phyloP scores from a whole-genome alignment of 2,329 filamentous ascomycete species.

The Xylaria polymorpha region DNA sequence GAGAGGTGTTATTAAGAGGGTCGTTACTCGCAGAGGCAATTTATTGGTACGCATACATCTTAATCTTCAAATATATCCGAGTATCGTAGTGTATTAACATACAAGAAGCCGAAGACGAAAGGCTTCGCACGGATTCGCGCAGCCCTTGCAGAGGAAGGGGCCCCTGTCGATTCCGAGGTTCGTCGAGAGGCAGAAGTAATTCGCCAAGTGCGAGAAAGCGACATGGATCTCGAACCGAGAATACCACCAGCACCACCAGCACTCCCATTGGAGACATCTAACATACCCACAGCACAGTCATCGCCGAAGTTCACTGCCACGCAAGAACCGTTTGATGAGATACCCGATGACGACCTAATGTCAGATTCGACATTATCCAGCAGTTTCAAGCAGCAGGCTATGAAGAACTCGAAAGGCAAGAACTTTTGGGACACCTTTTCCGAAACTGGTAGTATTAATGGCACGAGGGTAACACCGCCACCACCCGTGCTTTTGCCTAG shows the following conservation, averaged over 20 bases:
- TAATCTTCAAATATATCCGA: not conserved
- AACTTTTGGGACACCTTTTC: conserved; percentile 85
- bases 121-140: conserved; percentile 94
- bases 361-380: conserved; percentile 67
- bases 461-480: conserved; percentile 61
- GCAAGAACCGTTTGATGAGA: conserved; percentile 74
- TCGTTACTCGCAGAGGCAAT: conserved; percentile 88
- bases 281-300: conserved; percentile 69
- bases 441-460: conserved; percentile 67
- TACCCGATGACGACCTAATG: conserved; percentile 77
- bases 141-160: conserved; percentile 86
- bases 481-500: conserved; percentile 73
- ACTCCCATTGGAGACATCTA: conserved; percentile 58
- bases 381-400: conserved; percentile 79
- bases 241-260: conserved; percentile 50
- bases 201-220: conserved; percentile 91
- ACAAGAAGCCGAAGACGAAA: conserved; percentile 86
- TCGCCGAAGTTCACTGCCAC: conserved; percentile 74
- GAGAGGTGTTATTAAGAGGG: conserved; percentile 81
- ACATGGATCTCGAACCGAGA: conserved; percentile 70
- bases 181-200: conserved; percentile 95
- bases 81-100: conserved; percentile 29
- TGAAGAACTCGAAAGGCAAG: conserved; percentile 76
- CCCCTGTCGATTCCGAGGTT: conserved; percentile 88
- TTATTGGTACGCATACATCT: conserved; percentile 74